These are phyloP conservation scores for Oryza meyeriana DNA, from an alignment of 176 grass and related monocot species.

Conservation along the genomic window DNA sequence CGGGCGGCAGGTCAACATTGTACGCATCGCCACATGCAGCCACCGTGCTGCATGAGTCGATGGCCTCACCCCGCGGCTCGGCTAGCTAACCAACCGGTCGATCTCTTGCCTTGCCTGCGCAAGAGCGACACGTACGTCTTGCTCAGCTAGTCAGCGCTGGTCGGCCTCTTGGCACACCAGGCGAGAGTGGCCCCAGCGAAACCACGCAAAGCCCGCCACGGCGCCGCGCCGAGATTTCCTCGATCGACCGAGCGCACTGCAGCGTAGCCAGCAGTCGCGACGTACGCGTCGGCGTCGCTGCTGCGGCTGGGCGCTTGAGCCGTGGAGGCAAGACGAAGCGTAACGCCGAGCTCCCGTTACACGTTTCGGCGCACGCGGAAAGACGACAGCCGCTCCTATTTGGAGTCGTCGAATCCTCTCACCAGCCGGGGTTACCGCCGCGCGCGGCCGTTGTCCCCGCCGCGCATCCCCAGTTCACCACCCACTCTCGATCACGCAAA, in stretches of 20 bases:
- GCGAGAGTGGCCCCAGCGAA: too few species aligned
- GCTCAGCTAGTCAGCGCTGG: too few species aligned
- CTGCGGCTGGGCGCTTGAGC: neutral
- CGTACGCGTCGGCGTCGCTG: neutral
- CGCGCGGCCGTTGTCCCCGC: neutral
- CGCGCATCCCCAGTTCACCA: too few species aligned
- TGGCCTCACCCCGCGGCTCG: neutral
- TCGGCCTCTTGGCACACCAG: too few species aligned
- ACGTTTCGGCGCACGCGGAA: neutral
- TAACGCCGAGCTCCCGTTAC: neutral
- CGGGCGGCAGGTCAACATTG: conserved; percentile 24
- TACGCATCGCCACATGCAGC: neutral
- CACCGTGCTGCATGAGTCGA: neutral
- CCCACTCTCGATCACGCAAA: neutral
- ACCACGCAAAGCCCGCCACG: neutral
- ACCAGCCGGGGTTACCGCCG: neutral
- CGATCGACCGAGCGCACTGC: too few species aligned
- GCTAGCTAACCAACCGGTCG: neutral
- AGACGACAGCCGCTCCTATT: neutral
- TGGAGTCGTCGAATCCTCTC: neutral
- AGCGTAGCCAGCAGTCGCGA: too few species aligned
- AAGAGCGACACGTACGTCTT: neutral
- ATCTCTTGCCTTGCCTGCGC: neutral
- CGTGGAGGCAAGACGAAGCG: neutral
- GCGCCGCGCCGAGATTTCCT: neutral